Conservation (phyloP, 2,329 filamentous ascomycete genomes). For the Rutstroemia sp. region DNA sequence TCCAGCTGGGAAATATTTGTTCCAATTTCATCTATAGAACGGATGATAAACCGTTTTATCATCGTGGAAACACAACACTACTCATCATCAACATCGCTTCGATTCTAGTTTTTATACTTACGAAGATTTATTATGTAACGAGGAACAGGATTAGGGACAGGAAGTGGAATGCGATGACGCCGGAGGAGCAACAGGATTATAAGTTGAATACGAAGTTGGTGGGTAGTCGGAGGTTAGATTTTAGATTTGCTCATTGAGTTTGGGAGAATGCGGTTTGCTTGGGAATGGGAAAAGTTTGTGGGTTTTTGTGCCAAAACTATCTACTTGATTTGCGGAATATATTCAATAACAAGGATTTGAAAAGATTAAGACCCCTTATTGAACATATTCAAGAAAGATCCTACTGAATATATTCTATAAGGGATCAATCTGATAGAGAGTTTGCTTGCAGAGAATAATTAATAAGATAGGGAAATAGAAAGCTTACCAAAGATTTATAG, state of each 20-base stretch:
- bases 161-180: conserved; percentile 38
- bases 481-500: too few species aligned
- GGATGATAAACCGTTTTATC: conserved; percentile 48
- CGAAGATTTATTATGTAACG: conserved; percentile 41
- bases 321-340: too few species aligned
- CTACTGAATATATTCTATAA: too few species aligned
- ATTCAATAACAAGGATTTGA: too few species aligned
- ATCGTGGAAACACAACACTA: conserved; percentile 48
- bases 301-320: too few species aligned
- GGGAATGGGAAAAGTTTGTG: background rate
- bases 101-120: conserved; percentile 41
- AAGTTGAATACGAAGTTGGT: conserved; percentile 32
- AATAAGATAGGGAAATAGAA: too few species aligned
- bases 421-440: too few species aligned
- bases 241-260: conserved; percentile 31
- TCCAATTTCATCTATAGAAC: conserved; percentile 41
- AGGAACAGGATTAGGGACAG: conserved; percentile 36
- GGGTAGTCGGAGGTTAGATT: conserved; percentile 35
- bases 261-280: background rate
- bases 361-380: too few species aligned
- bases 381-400: too few species aligned
- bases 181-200: conserved; percentile 31
- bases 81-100: conserved; percentile 41
- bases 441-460: too few species aligned
- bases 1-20: conserved; percentile 36